Conservation (phyloP, 163 green algal species). For the Coccomyxa subellipsoidea region DNA sequence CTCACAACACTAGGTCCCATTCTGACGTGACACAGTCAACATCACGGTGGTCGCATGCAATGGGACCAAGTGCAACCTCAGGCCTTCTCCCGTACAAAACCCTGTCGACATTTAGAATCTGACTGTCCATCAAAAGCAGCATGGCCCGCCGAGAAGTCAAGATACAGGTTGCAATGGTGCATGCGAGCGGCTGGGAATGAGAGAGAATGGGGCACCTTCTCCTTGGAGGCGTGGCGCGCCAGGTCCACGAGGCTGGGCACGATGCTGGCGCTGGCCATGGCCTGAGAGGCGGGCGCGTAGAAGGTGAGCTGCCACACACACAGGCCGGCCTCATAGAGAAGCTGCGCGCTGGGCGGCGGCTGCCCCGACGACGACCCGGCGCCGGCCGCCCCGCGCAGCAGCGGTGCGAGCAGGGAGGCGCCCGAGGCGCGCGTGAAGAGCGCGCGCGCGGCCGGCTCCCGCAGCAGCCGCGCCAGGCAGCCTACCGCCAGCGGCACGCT, state of each 20-base stretch:
- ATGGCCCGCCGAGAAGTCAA: too few relatives aligned
- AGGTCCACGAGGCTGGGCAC: constrained; percentile 73
- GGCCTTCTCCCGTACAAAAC: too few relatives aligned
- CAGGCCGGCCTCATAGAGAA: constrained; percentile 91
- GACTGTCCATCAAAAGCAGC: too few relatives aligned
- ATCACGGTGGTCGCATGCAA: too few relatives aligned
- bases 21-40: too few relatives aligned
- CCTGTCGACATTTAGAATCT: too few relatives aligned
- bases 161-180: too few relatives aligned
- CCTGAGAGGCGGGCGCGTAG: constrained; percentile 56
- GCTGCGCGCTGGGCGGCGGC: constrained; percentile 60
- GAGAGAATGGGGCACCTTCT: constrained; percentile 56
- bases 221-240: constrained; percentile 66
- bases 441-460: constrained; percentile 61
- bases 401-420: constrained; percentile 67
- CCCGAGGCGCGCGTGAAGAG: constrained; percentile 64
- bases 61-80: too few relatives aligned
- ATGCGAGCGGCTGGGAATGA: background rate
- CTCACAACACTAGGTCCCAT: background rate
- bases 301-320: constrained; percentile 92
- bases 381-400: constrained; percentile 65
- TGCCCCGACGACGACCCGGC: background rate
- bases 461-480: constrained; percentile 74
- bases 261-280: constrained; percentile 49
- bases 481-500: constrained; percentile 57